Percentiles rank a stretch among this genome's conserved stretches.
These are phyloP conservation scores for Debaryomyces psychrophilus DNA, from an alignment of 1,139 yeast species.

Conservation along the genomic window DNA sequence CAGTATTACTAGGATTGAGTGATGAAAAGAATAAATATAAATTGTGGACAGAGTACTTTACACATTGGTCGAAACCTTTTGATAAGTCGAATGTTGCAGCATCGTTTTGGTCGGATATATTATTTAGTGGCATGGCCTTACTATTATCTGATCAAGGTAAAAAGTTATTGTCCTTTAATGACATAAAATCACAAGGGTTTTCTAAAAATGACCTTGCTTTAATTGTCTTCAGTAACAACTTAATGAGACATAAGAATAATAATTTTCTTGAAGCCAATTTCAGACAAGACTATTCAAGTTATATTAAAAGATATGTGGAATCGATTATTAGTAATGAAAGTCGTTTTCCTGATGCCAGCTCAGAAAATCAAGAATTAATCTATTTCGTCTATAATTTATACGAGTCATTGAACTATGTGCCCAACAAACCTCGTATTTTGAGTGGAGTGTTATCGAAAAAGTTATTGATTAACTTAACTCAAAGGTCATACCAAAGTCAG, in stretches of 20 bases:
- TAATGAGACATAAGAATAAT: conserved; percentile 31
- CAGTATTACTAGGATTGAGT: conserved; percentile 37
- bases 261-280: conserved; percentile 27
- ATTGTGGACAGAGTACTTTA: conserved; percentile 39
- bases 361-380: conserved; percentile 23
- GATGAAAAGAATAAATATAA: conserved; percentile 22
- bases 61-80: conserved; percentile 30
- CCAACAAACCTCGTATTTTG: conserved; percentile 25
- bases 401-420: conserved; percentile 32
- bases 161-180: conserved; percentile 24
- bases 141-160: conserved; percentile 28
- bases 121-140: conserved; percentile 31
- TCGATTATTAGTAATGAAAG: conserved; percentile 21
- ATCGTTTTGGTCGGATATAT: conserved; percentile 42
- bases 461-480: conserved; percentile 34
- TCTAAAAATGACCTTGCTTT: conserved; percentile 30
- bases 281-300: conserved; percentile 35
- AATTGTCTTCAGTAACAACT: conserved; percentile 34
- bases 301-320: conserved; percentile 30
- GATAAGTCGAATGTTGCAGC: conserved; percentile 41
- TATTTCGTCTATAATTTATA: conserved; percentile 40
- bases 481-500: conserved; percentile 45
- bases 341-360: conserved; percentile 41
- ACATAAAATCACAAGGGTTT: conserved; percentile 28
- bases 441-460: conserved; percentile 35